These are phyloP conservation scores for Leishmania tropica DNA, from an alignment of 208 protist species.

Conservation along the genomic window DNA sequence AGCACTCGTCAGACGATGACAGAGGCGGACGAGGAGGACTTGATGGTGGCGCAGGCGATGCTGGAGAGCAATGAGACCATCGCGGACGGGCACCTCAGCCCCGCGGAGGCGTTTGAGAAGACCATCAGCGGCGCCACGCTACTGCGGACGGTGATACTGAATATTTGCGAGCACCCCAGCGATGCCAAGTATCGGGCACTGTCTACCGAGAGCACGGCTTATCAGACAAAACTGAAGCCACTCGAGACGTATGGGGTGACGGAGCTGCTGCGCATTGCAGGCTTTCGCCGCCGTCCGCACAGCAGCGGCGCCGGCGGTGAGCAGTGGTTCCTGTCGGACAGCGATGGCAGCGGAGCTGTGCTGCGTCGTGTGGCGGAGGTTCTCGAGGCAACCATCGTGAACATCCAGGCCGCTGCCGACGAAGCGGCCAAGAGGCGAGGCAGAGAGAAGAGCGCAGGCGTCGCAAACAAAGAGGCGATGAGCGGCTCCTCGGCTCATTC, in stretches of 20 bases:
- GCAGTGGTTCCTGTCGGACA: constrained; percentile 69
- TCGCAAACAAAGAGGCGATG: neutral
- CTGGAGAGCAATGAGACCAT: constrained; percentile 74
- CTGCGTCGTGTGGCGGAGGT: constrained; percentile 43
- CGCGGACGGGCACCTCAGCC: constrained; percentile 26
- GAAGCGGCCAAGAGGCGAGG: constrained; percentile 21
- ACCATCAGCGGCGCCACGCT: constrained; percentile 47
- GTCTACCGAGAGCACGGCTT: constrained; percentile 59
- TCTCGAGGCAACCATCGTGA: constrained; percentile 45
- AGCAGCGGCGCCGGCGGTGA: constrained; percentile 37
- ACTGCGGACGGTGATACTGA: constrained; percentile 46
- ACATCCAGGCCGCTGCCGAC: constrained; percentile 37
- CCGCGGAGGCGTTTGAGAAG: constrained; percentile 38
- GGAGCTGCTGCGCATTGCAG: constrained; percentile 60
- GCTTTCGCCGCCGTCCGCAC: constrained; percentile 61
- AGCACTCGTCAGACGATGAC: constrained; percentile 37
- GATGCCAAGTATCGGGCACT: constrained; percentile 62
- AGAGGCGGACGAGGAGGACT: constrained; percentile 64
- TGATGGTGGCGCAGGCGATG: constrained; percentile 59
- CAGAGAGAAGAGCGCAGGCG: neutral
- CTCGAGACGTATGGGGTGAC: constrained; percentile 64
- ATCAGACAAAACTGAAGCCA: constrained; percentile 61
- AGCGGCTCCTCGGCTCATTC: neutral
- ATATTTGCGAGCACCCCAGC: constrained; percentile 59
- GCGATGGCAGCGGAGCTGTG: constrained; percentile 46